These are phyloP conservation scores for Mucor mucedo DNA, from an alignment of 371 early-diverging fungal species.

Conservation along the genomic window DNA sequence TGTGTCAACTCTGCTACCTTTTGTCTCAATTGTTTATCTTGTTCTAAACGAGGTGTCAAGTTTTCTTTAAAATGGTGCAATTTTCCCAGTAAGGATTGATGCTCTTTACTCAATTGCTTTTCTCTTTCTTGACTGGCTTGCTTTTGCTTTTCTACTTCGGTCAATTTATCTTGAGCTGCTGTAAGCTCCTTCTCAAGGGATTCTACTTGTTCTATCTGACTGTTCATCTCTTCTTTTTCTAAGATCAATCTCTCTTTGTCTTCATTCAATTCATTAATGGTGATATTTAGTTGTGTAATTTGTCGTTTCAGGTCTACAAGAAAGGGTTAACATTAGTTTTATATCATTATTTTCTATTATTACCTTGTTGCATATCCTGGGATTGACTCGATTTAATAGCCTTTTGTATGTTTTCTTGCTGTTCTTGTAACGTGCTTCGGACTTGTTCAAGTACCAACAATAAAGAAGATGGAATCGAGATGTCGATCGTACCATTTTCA, in stretches of 20 bases:
- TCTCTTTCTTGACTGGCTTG: slow-evolving; percentile 28
- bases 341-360: slow-evolving; percentile 12
- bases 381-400: slow-evolving; percentile 1
- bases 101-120: slow-evolving; percentile 47
- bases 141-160: neutral
- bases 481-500: slow-evolving; percentile 33
- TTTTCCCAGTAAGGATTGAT: slow-evolving; percentile 41
- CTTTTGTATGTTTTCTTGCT: slow-evolving; percentile 6
- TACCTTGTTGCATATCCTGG: slow-evolving; percentile 22
- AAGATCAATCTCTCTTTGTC: slow-evolving; percentile 39
- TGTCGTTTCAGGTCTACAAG: slow-evolving; percentile 45
- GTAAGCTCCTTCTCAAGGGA: neutral
- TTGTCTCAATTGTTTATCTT: slow-evolving; percentile 46
- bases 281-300: slow-evolving; percentile 43
- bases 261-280: slow-evolving; percentile 39
- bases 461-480: slow-evolving; percentile 37
- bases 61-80: slow-evolving; percentile 49
- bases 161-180: neutral
- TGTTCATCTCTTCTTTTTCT: slow-evolving; percentile 40
- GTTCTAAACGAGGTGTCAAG: slow-evolving; percentile 46
- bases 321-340: neutral
- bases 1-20: slow-evolving; percentile 31
- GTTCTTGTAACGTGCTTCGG: slow-evolving; percentile 28
- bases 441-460: slow-evolving; percentile 36
- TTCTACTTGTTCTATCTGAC: neutral